A percentile compares a stretch with the other conserved stretches of the same genome.
Evolutionary conservation across 1,284 basidiomycete species (phyloP).

Genomic region (Naganishia albida): DNA sequence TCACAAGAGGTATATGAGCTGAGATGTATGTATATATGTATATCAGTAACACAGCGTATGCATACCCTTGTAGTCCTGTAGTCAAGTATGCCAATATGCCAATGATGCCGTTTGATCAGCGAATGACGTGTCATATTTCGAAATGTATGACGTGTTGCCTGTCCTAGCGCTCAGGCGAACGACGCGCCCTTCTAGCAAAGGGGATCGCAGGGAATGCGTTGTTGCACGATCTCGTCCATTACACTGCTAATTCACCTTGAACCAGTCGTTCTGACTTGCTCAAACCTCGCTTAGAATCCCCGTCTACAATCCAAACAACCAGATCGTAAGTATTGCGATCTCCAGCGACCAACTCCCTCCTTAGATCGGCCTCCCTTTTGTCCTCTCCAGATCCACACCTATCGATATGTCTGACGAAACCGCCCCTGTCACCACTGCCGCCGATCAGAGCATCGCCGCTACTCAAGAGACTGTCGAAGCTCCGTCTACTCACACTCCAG

Average conservation of each 20-base stretch:
- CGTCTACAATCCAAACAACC: neutral
- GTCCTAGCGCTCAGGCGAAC: conserved; percentile 2
- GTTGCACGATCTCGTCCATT: neutral
- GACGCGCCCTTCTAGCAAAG: conserved; percentile 3
- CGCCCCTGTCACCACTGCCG: conserved; percentile 21
- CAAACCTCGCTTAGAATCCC: too few species aligned
- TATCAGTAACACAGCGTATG: neutral
- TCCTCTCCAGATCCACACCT: neutral
- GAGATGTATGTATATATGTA: too few species aligned
- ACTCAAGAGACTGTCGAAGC: conserved; percentile 19
- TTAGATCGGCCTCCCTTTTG: neutral
- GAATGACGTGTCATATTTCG: neutral
- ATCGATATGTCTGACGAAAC: conserved; percentile 28
- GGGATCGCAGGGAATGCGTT: neutral
- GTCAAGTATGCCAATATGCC: too few species aligned
- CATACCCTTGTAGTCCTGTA: too few species aligned
- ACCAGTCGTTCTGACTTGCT: too few species aligned
- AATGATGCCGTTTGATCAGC: too few species aligned
- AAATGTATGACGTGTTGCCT: conserved; percentile 4
- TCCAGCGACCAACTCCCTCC: neutral
- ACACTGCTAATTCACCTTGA: too few species aligned
- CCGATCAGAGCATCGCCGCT: conserved; percentile 29
- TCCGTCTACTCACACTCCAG: conserved; percentile 30
- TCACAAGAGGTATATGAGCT: too few species aligned
- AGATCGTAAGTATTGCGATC: neutral